Base-by-base conservation (phyloP, 2,329 filamentous ascomycete species). In the Xylariaceae sp. region DNA sequence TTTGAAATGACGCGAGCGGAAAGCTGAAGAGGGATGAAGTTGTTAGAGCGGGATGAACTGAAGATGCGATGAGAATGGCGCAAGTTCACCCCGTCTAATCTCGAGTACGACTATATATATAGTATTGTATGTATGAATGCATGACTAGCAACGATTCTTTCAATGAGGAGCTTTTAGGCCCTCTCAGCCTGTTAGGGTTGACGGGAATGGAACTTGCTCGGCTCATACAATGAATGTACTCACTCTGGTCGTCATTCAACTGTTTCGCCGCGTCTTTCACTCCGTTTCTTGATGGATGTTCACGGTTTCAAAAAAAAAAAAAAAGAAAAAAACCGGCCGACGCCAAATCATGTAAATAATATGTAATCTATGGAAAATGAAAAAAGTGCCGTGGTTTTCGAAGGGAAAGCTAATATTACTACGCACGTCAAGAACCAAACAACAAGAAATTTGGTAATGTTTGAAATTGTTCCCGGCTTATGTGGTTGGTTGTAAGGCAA, bases 81-180 rank as follows among this genome's bases (percentile, higher is more conserved):
- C 39, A 35, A 6, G 46, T 35, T 45, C 43, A 44, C 32, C 19
- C 39, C 31, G 35, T 40, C 37, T 47, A 19, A 19, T 29, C 42
- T 47, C 32, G 45, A 47, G 45, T 39, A 29, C 46, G 32, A 48
- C 27, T 59, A 54, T 54, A 52, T 47, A 50, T 29, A 30, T 45
- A 32, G 11, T 44, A 27, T 12, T n/a, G 30, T 51, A 47, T 50
- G 51, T 57, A 59, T 54, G 57, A 57, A 57, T 59, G 49, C 40
- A 59, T 46, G 57, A 59, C 47, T 49, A 31, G 39, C 50, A 53
- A 50, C 26, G 37, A 41, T 34, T 4, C 26, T 43, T 57, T 47
- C 39, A 31, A 55, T 39, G 43, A 29, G 5, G 29, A 45, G 43
- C 43, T 19, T 19, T 19, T 30, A 11, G 2, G 3, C 39, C 40